Evolutionary conservation across 495 filamentous ascomycete genomes (phyloP).

Genomic region (Pseudoneurospora amorphoporcata): DNA sequence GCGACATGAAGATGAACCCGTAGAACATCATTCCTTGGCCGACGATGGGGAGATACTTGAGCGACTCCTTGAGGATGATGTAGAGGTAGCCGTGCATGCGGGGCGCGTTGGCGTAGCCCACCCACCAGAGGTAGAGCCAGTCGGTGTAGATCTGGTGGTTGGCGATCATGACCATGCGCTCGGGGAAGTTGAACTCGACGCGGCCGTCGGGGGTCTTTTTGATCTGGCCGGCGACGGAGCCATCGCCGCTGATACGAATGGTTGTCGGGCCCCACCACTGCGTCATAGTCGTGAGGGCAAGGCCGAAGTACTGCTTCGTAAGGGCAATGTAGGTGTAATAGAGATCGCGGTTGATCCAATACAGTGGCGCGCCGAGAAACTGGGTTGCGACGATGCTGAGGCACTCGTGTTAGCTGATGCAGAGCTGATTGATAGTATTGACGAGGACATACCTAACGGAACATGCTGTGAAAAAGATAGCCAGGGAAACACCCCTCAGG

Average conservation of each 20-base stretch:
- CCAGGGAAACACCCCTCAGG: conserved; percentile 51
- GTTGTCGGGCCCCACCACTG: conserved; percentile 73
- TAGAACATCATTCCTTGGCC: conserved; percentile 75
- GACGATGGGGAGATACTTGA: conserved; percentile 66
- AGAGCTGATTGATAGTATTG: background rate
- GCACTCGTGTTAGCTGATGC: background rate
- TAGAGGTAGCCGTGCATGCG: conserved; percentile 72
- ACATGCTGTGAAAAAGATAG: conserved; percentile 54
- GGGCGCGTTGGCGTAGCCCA: conserved; percentile 57
- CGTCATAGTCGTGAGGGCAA: conserved; percentile 64
- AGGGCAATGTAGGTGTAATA: conserved; percentile 73
- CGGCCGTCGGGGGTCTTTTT: conserved; percentile 52
- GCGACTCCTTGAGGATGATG: conserved; percentile 75
- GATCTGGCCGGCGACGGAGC: conserved; percentile 59
- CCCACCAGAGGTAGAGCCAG: conserved; percentile 87
- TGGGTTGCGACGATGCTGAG: conserved; percentile 52
- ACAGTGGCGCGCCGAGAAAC: conserved; percentile 58
- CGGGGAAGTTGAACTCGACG: conserved; percentile 63
- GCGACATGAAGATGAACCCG: conserved; percentile 74
- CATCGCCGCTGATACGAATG: conserved; percentile 68
- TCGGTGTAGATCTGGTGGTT: conserved; percentile 88
- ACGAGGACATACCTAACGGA: conserved; percentile 30
- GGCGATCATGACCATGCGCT: conserved; percentile 68
- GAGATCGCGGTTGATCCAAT: conserved; percentile 54
- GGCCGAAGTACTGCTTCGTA: conserved; percentile 66